A percentile compares a stretch with the other conserved stretches of the same genome.
phyloP scores from a whole-genome alignment of 2,329 filamentous ascomycete species.

The Cucurbitaria berberidis region DNA sequence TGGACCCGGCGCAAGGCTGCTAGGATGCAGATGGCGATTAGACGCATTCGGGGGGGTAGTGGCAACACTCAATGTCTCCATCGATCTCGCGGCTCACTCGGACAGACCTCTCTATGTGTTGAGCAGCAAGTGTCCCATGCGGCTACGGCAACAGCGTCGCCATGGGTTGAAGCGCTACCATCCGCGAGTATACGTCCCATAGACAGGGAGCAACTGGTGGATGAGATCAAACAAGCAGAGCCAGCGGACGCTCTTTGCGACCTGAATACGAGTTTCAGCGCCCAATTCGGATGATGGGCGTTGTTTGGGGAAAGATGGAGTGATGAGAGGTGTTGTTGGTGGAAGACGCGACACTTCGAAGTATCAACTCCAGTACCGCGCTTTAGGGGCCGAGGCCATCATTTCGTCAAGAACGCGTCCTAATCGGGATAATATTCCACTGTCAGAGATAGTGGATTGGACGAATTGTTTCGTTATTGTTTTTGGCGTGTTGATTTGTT shows the following conservation, averaged over 20 bases:
- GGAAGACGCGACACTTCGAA: slow-evolving; percentile 16
- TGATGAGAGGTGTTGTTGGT: slow-evolving; percentile 18
- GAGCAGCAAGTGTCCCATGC: slow-evolving; percentile 41
- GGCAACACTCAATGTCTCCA: slow-evolving; percentile 27
- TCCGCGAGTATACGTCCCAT: slow-evolving; percentile 12
- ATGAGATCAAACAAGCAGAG: slow-evolving; percentile 14
- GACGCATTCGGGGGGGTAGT: slow-evolving; percentile 31
- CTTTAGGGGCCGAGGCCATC: slow-evolving; percentile 5
- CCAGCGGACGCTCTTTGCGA: slow-evolving; percentile 29
- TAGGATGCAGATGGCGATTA: slow-evolving; percentile 37
- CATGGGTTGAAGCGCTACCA: slow-evolving; percentile 26
- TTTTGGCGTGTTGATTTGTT: slow-evolving; percentile 13
- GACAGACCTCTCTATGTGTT: slow-evolving; percentile 25
- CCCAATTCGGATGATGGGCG: slow-evolving; percentile 30
- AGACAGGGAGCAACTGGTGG: slow-evolving; percentile 30
- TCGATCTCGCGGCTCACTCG: slow-evolving; percentile 25
- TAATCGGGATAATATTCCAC: slow-evolving; percentile 1
- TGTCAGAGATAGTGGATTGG: slow-evolving; percentile 15
- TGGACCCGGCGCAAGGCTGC: slow-evolving; percentile 45
- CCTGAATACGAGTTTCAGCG: slow-evolving; percentile 34
- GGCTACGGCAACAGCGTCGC: slow-evolving; percentile 32
- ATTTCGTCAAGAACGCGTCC: not conserved
- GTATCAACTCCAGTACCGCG: slow-evolving; percentile 18
- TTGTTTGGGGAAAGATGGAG: slow-evolving; percentile 26
- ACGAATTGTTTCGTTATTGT: slow-evolving; percentile 4